Percentiles rank a stretch among this genome's conserved stretches.
phyloP scores from a whole-genome alignment of 257 asterid genomes.

The Nicotiana benthamiana region DNA sequence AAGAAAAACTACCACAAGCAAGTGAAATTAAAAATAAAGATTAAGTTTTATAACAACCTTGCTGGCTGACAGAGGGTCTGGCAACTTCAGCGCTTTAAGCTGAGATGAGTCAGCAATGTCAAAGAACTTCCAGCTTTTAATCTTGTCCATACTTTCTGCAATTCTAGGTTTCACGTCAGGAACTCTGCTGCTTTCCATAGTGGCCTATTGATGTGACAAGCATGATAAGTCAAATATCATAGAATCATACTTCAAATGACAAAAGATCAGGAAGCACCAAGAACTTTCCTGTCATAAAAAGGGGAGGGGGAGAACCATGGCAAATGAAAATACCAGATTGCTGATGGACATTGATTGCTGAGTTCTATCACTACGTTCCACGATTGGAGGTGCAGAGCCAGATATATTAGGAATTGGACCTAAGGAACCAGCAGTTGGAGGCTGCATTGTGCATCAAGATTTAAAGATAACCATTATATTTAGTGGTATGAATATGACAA shows the following conservation, averaged over 20 bases:
- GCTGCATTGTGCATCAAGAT: slow-evolving; percentile 37
- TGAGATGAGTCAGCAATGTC: slow-evolving; percentile 81
- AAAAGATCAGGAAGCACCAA: background rate
- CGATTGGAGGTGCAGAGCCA: slow-evolving; percentile 48
- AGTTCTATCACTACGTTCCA: slow-evolving; percentile 67
- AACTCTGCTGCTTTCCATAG: slow-evolving; percentile 69
- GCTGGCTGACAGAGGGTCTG: slow-evolving; percentile 75
- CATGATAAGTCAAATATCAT: background rate
- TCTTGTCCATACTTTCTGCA: slow-evolving; percentile 53
- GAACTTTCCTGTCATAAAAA: background rate
- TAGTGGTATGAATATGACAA: slow-evolving; percentile 3
- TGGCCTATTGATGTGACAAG: slow-evolving; percentile 38
- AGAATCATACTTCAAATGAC: background rate
- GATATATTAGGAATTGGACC: slow-evolving; percentile 64
- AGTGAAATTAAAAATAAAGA: background rate
- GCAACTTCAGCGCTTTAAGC: slow-evolving; percentile 74
- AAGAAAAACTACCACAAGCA: background rate
- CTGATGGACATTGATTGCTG: slow-evolving; percentile 87
- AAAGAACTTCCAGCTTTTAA: slow-evolving; percentile 77
- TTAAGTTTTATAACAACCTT: slow-evolving; percentile 40
- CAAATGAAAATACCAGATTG: slow-evolving; percentile 43
- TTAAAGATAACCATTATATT: background rate
- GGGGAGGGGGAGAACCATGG: background rate
- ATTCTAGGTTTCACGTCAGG: slow-evolving; percentile 87
- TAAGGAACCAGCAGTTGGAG: slow-evolving; percentile 55